Percentiles rank a stretch among this genome's conserved stretches.
Evolutionary conservation across 2,329 filamentous ascomycete genomes (phyloP).

Genomic region (Sarocladium brachiariae): DNA sequence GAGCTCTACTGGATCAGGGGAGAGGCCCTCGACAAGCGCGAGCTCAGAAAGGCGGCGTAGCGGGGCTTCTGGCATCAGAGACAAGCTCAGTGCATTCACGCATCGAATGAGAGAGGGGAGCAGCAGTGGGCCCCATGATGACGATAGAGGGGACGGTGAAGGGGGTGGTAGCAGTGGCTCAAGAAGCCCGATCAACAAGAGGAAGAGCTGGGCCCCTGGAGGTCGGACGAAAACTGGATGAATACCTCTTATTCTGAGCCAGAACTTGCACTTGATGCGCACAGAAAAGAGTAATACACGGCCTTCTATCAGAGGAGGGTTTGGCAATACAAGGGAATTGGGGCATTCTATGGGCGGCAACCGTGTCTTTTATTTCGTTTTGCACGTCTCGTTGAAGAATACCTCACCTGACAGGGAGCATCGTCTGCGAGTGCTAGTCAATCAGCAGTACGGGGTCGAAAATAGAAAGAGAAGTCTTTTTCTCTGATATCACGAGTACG

Average conservation of each 20-base stretch:
- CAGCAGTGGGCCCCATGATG: conserved; percentile 15
- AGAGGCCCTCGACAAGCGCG: conserved; percentile 26
- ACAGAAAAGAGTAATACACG: neutral
- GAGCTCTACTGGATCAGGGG: conserved; percentile 2
- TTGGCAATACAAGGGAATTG: conserved; percentile 8
- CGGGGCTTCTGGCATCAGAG: conserved; percentile 25
- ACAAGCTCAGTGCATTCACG: conserved; percentile 29
- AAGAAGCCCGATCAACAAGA: conserved; percentile 13
- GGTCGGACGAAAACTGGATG: conserved; percentile 16
- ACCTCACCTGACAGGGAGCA: neutral
- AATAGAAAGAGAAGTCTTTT: too few relatives aligned
- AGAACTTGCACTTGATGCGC: neutral
- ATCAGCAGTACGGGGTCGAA: too few relatives aligned
- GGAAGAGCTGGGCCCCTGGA: conserved; percentile 13
- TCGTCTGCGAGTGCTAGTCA: too few relatives aligned
- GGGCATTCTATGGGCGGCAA: neutral
- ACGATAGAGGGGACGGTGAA: conserved; percentile 18
- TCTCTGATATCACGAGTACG: too few relatives aligned
- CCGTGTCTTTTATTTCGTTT: neutral
- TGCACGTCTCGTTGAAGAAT: neutral
- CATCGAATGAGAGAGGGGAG: conserved; percentile 22
- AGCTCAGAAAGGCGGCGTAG: conserved; percentile 22
- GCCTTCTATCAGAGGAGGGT: conserved; percentile 1
- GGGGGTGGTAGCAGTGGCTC: conserved; percentile 11
- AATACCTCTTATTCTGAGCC: neutral